A percentile compares a stretch with the other conserved stretches of the same genome.
These are phyloP conservation scores for Pecoramyces ruminantium DNA, from an alignment of 192 early-diverging fungal genomes.

Conservation along the genomic window DNA sequence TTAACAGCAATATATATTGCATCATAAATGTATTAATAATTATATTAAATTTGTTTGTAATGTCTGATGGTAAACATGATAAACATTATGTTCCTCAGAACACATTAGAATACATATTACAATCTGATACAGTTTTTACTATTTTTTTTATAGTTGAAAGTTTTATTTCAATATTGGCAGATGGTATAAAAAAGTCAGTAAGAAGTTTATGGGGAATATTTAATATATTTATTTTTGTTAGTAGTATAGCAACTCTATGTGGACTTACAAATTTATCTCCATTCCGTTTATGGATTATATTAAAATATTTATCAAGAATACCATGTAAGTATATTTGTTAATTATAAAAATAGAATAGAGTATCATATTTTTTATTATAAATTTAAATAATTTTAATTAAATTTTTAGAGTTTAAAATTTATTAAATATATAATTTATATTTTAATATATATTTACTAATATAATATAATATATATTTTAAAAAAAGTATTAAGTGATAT, in stretches of 20 bases:
- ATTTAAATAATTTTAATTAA: no score
- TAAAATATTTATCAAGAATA: neutral
- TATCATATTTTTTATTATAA: no score
- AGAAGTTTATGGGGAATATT: neutral
- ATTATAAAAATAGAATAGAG: neutral
- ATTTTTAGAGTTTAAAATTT: no score
- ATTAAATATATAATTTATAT: no score
- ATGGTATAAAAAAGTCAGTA: neutral
- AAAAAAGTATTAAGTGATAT: neutral
- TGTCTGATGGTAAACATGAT: neutral
- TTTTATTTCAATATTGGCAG: neutral
- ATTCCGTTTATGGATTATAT: neutral
- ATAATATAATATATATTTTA: no score
- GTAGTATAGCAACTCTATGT: neutral
- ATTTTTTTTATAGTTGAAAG: neutral
- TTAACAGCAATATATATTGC: neutral
- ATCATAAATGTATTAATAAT: neutral
- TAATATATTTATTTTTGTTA: neutral
- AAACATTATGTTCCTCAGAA: neutral
- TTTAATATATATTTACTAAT: no score
- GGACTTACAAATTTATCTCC: neutral
- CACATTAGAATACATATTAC: neutral
- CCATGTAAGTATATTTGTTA: neutral
- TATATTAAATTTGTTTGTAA: neutral
- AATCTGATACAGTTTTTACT: neutral